Percentiles rank a stretch among this genome's conserved stretches.
Evolutionary conservation across 1,139 yeast genomes (phyloP).

Genomic region (Zygosaccharomyces pseudobailii): DNA sequence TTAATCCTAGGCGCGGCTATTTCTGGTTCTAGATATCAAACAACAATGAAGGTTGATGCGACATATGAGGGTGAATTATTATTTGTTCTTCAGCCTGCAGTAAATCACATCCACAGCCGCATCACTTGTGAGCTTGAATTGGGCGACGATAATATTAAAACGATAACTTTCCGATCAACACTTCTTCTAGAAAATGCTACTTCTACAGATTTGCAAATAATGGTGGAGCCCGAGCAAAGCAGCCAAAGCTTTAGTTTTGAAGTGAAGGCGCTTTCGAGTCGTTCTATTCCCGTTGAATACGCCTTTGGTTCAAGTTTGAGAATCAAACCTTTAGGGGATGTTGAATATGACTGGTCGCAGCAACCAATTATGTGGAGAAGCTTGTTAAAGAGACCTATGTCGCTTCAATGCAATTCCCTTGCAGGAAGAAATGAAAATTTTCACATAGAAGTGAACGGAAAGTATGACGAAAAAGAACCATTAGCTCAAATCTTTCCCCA

Average conservation of each 20-base stretch:
- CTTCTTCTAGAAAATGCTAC: conserved; percentile 59
- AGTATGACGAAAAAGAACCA: conserved; percentile 59
- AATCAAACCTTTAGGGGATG: conserved; percentile 56
- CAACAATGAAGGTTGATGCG: conserved; percentile 51
- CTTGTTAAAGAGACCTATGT: conserved; percentile 47
- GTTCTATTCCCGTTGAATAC: conserved; percentile 67
- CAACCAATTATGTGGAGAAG: conserved; percentile 62
- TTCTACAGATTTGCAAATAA: conserved; percentile 55
- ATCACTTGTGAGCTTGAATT: conserved; percentile 66
- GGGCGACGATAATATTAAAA: conserved; percentile 73
- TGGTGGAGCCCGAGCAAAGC: conserved; percentile 36
- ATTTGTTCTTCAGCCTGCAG: conserved; percentile 60
- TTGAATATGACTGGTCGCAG: conserved; percentile 63
- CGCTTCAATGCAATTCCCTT: conserved; percentile 55
- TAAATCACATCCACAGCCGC: conserved; percentile 63
- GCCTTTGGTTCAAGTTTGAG: conserved; percentile 57
- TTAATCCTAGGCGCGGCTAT: conserved; percentile 58
- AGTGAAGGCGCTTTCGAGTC: conserved; percentile 50
- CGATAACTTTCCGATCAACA: conserved; percentile 71
- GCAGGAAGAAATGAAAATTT: conserved; percentile 42
- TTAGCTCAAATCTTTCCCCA: conserved; percentile 78
- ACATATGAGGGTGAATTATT: conserved; percentile 83
- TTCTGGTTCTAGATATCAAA: conserved; percentile 51
- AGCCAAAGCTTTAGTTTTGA: conserved; percentile 26
- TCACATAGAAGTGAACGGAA: conserved; percentile 72